Conservation (phyloP, 2,329 filamentous ascomycete species). For the Triangularia setosa region DNA sequence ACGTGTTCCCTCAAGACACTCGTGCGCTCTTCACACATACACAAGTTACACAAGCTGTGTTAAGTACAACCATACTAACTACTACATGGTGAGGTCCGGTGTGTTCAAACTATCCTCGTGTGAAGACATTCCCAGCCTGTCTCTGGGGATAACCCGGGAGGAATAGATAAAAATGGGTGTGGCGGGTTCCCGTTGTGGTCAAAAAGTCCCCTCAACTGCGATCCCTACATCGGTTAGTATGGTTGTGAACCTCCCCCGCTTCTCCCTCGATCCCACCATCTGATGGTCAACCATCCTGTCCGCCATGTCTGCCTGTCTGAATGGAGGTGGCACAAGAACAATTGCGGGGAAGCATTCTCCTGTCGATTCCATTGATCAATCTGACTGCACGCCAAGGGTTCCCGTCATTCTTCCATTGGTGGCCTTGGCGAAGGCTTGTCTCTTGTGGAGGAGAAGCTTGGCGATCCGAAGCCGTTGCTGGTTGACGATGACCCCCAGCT, state of each 20-base stretch:
- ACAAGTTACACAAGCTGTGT: neutral
- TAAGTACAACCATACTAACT: too few relatives aligned
- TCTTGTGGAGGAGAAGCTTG: constrained; percentile 18
- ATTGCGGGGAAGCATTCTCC: neutral
- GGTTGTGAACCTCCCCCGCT: neutral
- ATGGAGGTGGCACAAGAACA: neutral
- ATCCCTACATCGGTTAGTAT: neutral
- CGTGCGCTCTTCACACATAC: neutral
- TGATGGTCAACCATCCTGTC: neutral
- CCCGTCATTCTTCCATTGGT: constrained; percentile 1
- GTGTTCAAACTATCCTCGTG: too few relatives aligned
- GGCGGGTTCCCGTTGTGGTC: neutral
- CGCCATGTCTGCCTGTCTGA: neutral
- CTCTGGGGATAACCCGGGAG: too few relatives aligned
- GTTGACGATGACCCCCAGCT: neutral
- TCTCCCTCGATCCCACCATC: neutral
- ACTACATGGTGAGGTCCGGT: too few relatives aligned
- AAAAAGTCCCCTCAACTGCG: neutral
- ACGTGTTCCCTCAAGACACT: neutral
- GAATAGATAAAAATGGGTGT: neutral
- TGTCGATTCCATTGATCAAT: neutral
- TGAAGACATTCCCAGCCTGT: too few relatives aligned
- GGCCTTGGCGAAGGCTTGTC: constrained; percentile 25
- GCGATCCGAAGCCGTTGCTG: constrained; percentile 1
- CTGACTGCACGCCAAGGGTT: constrained; percentile 11